Evolutionary conservation across 805 yeast species (phyloP).

Genomic region (Candida pini): DNA sequence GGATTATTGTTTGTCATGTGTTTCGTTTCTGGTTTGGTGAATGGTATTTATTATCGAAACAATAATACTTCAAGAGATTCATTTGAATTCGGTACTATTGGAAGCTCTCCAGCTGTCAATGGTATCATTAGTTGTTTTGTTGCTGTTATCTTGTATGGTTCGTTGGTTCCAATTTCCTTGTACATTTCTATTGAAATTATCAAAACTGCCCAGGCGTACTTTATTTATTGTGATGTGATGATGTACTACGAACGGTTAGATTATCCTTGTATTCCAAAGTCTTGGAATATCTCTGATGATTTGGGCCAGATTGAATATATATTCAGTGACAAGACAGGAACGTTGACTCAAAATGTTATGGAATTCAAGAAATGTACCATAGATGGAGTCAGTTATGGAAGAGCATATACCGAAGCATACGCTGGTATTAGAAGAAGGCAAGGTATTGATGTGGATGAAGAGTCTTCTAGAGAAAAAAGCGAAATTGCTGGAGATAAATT

Average conservation of each 20-base stretch:
- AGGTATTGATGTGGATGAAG: constrained; percentile 69
- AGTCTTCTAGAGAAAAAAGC: constrained; percentile 44
- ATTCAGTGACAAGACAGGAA: constrained; percentile 82
- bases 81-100: constrained; percentile 68
- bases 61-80: constrained; percentile 47
- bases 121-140: constrained; percentile 74
- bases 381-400: constrained; percentile 66
- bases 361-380: constrained; percentile 79
- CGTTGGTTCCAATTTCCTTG: constrained; percentile 77
- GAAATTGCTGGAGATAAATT: constrained; percentile 53
- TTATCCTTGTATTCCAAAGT: constrained; percentile 77
- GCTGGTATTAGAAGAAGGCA: constrained; percentile 75
- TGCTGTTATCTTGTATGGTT: constrained; percentile 68
- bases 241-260: constrained; percentile 67
- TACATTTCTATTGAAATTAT: constrained; percentile 79
- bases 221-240: constrained; percentile 68
- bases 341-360: constrained; percentile 80
- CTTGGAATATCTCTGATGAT: constrained; percentile 85
- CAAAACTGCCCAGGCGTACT: constrained; percentile 76
- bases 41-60: constrained; percentile 57
- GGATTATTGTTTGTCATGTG: constrained; percentile 58
- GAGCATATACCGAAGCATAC: constrained; percentile 78
- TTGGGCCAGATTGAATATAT: constrained; percentile 81
- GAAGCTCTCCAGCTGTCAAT: constrained; percentile 57
- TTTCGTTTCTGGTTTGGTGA: constrained; percentile 62